Percentiles rank a stretch among this genome's conserved stretches.
phyloP scores from a whole-genome alignment of 2,329 filamentous ascomycete genomes.

The Dichotomopilus funicola region DNA sequence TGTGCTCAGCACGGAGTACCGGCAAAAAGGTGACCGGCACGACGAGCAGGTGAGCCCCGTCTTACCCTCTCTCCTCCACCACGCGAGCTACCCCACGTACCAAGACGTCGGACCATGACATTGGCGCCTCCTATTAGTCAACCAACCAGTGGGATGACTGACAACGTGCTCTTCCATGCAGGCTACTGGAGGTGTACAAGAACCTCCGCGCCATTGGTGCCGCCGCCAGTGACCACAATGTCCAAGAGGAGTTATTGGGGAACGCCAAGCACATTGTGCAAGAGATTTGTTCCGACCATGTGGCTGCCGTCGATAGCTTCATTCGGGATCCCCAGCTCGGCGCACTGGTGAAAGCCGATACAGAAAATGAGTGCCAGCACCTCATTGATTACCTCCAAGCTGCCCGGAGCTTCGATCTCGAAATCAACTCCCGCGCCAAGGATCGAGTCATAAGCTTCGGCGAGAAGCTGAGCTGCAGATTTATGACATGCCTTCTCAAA shows the following conservation, averaged over 20 bases:
- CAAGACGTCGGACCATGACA: neutral
- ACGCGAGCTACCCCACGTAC: conserved; percentile 9
- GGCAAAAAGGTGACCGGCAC: conserved; percentile 93
- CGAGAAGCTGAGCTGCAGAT: conserved; percentile 89
- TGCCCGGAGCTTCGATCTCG: conserved; percentile 60
- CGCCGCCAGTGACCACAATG: conserved; percentile 45
- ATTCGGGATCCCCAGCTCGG: conserved; percentile 52
- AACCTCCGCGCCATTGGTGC: conserved; percentile 49
- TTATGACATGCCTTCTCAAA: conserved; percentile 78
- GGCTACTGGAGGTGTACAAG: conserved; percentile 53
- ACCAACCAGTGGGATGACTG: conserved; percentile 14
- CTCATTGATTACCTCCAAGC: conserved; percentile 67
- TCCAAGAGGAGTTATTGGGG: conserved; percentile 48
- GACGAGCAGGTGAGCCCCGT: conserved; percentile 74
- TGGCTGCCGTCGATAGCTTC: conserved; percentile 60
- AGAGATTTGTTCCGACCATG: conserved; percentile 76
- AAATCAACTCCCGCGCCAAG: conserved; percentile 72
- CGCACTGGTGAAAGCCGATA: conserved; percentile 54
- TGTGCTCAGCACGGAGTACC: conserved; percentile 91
- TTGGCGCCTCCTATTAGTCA: conserved; percentile 15
- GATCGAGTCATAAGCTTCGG: conserved; percentile 90
- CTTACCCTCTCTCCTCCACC: neutral
- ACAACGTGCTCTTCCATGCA: conserved; percentile 25
- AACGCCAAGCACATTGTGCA: conserved; percentile 70
- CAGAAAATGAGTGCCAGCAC: conserved; percentile 73